Percentiles rank a stretch among this genome's conserved stretches.
Evolutionary conservation across 2,329 filamentous ascomycete species (phyloP).

Genomic region (Diaporthe citrichinensis): DNA sequence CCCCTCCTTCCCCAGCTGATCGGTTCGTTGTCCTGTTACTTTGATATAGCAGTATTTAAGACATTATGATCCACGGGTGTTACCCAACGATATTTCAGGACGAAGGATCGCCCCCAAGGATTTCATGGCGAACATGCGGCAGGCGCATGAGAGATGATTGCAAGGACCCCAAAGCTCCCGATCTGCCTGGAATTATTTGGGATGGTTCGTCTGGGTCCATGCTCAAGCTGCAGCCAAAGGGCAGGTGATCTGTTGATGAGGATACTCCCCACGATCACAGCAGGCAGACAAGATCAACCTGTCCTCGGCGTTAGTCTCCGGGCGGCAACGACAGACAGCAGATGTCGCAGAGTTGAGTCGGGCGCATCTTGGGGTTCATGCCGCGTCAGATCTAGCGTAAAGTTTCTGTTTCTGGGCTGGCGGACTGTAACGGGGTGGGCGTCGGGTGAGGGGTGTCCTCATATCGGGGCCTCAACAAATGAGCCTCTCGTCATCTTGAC

Average conservation of each 20-base stretch:
- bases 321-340: slow-evolving; percentile 25
- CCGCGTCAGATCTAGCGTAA: slow-evolving; percentile 24
- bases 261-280: neutral
- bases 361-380: slow-evolving; percentile 32
- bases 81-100: slow-evolving; percentile 25
- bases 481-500: slow-evolving; percentile 6
- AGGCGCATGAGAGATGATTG: slow-evolving; percentile 5
- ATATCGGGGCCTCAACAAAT: neutral
- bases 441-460: neutral
- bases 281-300: neutral
- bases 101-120: slow-evolving; percentile 6
- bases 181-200: neutral
- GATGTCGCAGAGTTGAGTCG: slow-evolving; percentile 34
- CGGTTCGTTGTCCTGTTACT: neutral
- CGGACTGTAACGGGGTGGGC: neutral
- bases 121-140: slow-evolving; percentile 2
- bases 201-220: neutral
- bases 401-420: slow-evolving; percentile 26
- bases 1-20: neutral
- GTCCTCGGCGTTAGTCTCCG: neutral
- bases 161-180: neutral
- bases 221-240: neutral
- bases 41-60: slow-evolving; percentile 1
- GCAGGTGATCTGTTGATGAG: neutral
- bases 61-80: slow-evolving; percentile 21